These are phyloP conservation scores for Aspergillus sclerotiicarbonarius DNA, from an alignment of 495 filamentous ascomycete genomes.

Conservation along the genomic window DNA sequence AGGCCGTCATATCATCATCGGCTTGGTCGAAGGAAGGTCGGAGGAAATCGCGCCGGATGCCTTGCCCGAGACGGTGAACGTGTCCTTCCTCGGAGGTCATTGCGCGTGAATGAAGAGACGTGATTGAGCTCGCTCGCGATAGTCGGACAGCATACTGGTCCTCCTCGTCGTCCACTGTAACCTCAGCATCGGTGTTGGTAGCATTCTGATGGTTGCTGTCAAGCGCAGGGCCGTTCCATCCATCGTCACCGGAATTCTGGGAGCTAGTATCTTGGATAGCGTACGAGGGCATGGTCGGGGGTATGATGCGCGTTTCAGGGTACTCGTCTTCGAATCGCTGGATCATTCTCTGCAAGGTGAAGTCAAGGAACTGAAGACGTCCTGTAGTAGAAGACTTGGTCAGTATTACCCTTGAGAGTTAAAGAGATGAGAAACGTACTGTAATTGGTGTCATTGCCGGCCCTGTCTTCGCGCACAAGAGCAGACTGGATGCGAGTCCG, in stretches of 20 bases:
- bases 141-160: constrained; percentile 50
- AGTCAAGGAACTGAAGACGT: constrained; percentile 84
- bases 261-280: constrained; percentile 33
- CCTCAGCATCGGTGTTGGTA: constrained; percentile 35
- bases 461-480: constrained; percentile 69
- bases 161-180: constrained; percentile 48
- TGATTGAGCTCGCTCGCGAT: constrained; percentile 71
- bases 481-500: constrained; percentile 79
- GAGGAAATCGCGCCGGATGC: constrained; percentile 69
- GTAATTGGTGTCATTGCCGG: constrained; percentile 67
- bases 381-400: constrained; percentile 41
- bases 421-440: constrained; percentile 54
- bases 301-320: constrained; percentile 71
- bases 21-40: constrained; percentile 38
- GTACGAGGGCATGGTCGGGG: constrained; percentile 23
- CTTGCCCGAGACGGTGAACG: constrained; percentile 79
- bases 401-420: constrained; percentile 11
- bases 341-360: constrained; percentile 87
- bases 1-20: constrained; percentile 32
- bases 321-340: constrained; percentile 94
- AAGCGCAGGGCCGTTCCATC: constrained; percentile 33
- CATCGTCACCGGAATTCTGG: constrained; percentile 42
- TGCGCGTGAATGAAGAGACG: constrained; percentile 74
- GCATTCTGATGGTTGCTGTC: constrained; percentile 30
- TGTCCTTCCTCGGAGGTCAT: constrained; percentile 87